A percentile compares a stretch with the other conserved stretches of the same genome.
These are phyloP conservation scores for Picea mariana DNA, from an alignment of 83 land plant genomes.

Conservation along the genomic window DNA sequence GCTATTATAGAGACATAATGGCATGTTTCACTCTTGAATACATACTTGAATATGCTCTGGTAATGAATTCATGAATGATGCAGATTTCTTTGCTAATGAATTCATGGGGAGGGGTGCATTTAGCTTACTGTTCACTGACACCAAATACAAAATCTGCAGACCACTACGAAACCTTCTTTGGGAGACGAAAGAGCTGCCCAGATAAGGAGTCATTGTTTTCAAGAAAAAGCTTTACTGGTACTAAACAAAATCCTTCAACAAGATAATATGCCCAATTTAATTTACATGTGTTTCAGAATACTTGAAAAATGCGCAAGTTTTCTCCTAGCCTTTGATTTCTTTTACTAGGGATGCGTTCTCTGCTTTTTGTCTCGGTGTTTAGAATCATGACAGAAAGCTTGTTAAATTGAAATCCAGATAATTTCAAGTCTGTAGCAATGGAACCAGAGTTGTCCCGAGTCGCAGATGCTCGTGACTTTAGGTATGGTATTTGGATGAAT, in stretches of 20 bases:
- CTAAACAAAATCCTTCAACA: not conserved
- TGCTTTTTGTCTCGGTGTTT: not conserved
- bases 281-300: not conserved
- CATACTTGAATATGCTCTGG: no score
- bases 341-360: not conserved
- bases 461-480: no score
- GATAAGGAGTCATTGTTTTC: not conserved
- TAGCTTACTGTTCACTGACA: no score
- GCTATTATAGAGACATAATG: no score
- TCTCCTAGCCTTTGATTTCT: not conserved
- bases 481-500: not conserved
- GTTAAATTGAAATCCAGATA: not conserved
- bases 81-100: no score
- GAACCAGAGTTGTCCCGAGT: no score
- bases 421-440: no score
- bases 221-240: not conserved
- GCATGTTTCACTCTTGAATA: no score
- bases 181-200: not conserved
- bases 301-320: not conserved
- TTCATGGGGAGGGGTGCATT: no score
- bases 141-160: no score
- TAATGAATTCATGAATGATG: no score
- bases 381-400: not conserved
- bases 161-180: no score
- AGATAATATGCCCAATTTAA: not conserved